These are phyloP conservation scores for Hansfordia pulvinata DNA, from an alignment of 2,329 filamentous ascomycete genomes.

Conservation along the genomic window DNA sequence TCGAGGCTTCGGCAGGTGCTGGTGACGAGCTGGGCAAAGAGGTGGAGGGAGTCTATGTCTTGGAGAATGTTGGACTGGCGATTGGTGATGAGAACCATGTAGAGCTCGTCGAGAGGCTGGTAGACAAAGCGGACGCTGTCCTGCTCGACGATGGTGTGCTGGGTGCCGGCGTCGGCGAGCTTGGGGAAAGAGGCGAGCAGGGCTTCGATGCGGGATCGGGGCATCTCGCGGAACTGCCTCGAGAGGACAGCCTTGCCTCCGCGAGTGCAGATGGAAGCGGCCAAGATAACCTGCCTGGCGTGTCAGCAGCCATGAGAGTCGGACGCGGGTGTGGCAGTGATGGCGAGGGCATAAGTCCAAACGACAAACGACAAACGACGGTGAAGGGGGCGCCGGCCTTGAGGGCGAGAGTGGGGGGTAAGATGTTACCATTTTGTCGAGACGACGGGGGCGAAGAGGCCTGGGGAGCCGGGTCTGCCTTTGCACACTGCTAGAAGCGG, in stretches of 20 bases:
- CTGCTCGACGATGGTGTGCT: constrained; percentile 97
- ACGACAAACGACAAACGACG: too few relatives aligned
- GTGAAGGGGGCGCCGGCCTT: too few relatives aligned
- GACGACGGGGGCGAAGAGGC: too few relatives aligned
- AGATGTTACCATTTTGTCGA: too few relatives aligned
- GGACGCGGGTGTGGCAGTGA: too few relatives aligned
- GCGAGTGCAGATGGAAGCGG: constrained; percentile 95
- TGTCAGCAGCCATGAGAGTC: constrained; percentile 4
- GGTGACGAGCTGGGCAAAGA: constrained; percentile 94
- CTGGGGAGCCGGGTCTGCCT: too few relatives aligned
- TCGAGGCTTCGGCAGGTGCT: constrained; percentile 94
- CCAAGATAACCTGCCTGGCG: constrained; percentile 72
- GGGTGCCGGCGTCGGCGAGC: constrained; percentile 86
- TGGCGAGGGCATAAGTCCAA: too few relatives aligned
- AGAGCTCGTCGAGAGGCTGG: constrained; percentile 95
- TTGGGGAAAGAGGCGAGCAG: constrained; percentile 96
- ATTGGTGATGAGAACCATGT: constrained; percentile 99
- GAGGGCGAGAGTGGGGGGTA: too few relatives aligned
- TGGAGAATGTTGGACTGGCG: constrained; percentile 98
- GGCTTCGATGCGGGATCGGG: constrained; percentile 89
- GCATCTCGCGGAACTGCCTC: constrained; percentile 95
- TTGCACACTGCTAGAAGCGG: too few relatives aligned
- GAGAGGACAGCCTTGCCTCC: constrained; percentile 98
- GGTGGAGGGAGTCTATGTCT: constrained; percentile 95
- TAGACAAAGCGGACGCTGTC: constrained; percentile 99